Evolutionary conservation across 768 basidiomycete genomes (phyloP).

Genomic region (Cubamyces lactineus): DNA sequence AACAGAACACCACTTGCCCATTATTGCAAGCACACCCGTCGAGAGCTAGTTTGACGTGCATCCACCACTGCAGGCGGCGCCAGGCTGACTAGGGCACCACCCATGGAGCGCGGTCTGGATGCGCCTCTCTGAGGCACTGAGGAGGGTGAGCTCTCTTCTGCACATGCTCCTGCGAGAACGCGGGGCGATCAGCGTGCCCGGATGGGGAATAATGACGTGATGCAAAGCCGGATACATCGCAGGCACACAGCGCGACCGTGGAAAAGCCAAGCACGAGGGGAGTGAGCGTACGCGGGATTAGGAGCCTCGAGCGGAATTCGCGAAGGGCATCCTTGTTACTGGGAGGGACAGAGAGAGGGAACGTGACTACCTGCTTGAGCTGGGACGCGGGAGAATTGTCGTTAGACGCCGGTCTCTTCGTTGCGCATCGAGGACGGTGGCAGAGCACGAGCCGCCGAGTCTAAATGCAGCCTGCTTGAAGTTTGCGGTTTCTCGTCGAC

Average conservation of each 20-base stretch:
- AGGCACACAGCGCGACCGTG: constrained; percentile 1
- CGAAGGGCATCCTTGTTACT: constrained; percentile 9
- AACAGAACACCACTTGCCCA: constrained; percentile 6
- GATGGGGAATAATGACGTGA: constrained; percentile 18
- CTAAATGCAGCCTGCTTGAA: constrained; percentile 10
- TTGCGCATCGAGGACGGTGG: not conserved
- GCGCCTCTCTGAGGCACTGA: not conserved
- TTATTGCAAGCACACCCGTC: constrained; percentile 1
- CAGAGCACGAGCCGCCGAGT: constrained; percentile 15
- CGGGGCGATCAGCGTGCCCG: constrained; percentile 12
- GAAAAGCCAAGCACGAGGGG: constrained; percentile 1
- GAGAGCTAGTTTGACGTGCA: constrained; percentile 10
- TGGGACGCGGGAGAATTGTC: constrained; percentile 8
- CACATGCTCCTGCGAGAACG: not conserved
- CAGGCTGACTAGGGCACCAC: not conserved
- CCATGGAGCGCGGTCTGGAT: not conserved
- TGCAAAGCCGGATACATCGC: constrained; percentile 12
- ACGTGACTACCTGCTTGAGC: constrained; percentile 7
- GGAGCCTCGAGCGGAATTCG: constrained; percentile 15
- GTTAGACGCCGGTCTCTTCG: not conserved
- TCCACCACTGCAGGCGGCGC: not conserved
- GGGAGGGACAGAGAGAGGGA: not conserved
- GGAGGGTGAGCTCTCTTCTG: not conserved
- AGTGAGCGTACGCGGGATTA: not conserved
- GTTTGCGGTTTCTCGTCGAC: constrained; percentile 1